phyloP scores from a whole-genome alignment of 148 eudicot species.

The Arbutus unedo region DNA sequence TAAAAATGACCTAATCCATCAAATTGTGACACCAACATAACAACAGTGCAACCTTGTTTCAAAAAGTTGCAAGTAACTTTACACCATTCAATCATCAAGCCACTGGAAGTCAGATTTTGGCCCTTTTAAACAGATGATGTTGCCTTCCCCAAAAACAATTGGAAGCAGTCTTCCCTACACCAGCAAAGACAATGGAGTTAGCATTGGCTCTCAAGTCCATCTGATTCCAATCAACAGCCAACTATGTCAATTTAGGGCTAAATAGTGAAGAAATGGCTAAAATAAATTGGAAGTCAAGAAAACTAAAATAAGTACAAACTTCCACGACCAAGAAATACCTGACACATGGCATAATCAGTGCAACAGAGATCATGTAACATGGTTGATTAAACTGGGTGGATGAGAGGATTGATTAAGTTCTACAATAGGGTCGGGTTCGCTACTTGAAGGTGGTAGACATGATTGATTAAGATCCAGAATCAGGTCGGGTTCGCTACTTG shows the following conservation, averaged over 20 bases:
- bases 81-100: background rate
- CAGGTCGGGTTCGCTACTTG: background rate
- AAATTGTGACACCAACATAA: background rate
- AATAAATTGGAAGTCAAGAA: background rate
- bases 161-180: background rate
- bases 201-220: background rate
- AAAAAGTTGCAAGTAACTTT: background rate
- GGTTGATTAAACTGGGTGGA: background rate
- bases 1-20: background rate
- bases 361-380: background rate
- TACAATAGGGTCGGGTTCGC: background rate
- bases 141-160: background rate
- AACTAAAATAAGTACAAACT: background rate
- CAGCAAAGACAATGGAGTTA: constrained; percentile 1
- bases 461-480: background rate
- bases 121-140: background rate
- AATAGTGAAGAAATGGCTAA: background rate
- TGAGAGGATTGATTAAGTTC: background rate
- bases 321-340: background rate
- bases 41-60: background rate
- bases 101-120: background rate
- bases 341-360: background rate
- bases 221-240: background rate
- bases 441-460: background rate
- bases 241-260: background rate